Conservation (phyloP, 768 basidiomycete genomes). For the Rhodotorula babjevae region DNA sequence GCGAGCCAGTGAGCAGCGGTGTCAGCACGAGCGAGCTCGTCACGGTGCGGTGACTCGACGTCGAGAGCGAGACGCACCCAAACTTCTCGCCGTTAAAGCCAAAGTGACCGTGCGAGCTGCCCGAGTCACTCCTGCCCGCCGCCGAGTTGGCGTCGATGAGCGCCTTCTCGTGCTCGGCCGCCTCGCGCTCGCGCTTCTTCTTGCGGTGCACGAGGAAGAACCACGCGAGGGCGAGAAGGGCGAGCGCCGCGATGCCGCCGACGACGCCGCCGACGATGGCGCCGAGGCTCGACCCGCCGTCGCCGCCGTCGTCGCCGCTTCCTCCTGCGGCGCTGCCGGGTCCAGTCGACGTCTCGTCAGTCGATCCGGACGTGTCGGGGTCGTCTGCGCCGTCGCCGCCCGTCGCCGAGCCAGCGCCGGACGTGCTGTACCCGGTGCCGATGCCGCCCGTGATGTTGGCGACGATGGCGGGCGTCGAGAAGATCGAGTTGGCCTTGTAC, state of each 20-base stretch:
- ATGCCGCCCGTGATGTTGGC: conserved; percentile 39
- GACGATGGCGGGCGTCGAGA: conserved; percentile 29
- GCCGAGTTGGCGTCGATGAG: background rate
- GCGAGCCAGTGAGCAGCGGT: too few species aligned
- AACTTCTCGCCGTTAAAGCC: conserved; percentile 19
- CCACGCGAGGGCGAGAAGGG: conserved; percentile 11
- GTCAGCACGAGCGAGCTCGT: too few species aligned
- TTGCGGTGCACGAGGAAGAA: conserved; percentile 18
- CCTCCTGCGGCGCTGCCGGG: background rate
- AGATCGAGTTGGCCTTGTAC: conserved; percentile 9
- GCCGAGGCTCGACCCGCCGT: conserved; percentile 2
- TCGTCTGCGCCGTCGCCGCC: conserved; percentile 20
- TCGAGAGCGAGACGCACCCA: background rate
- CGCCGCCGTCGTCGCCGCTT: background rate
- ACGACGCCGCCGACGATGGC: conserved; percentile 36
- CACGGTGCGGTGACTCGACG: too few species aligned
- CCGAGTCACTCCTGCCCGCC: conserved; percentile 15
- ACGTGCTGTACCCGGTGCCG: conserved; percentile 25
- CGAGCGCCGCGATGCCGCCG: conserved; percentile 27
- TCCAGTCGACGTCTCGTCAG: background rate
- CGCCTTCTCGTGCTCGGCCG: conserved; percentile 9
- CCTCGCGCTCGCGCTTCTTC: conserved; percentile 5
- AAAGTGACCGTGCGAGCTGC: background rate
- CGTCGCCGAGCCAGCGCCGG: conserved; percentile 27
- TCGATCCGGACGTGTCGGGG: conserved; percentile 26